Evolutionary conservation across 768 basidiomycete genomes (phyloP).

Genomic region (Leucocoprinus birnbaumii): DNA sequence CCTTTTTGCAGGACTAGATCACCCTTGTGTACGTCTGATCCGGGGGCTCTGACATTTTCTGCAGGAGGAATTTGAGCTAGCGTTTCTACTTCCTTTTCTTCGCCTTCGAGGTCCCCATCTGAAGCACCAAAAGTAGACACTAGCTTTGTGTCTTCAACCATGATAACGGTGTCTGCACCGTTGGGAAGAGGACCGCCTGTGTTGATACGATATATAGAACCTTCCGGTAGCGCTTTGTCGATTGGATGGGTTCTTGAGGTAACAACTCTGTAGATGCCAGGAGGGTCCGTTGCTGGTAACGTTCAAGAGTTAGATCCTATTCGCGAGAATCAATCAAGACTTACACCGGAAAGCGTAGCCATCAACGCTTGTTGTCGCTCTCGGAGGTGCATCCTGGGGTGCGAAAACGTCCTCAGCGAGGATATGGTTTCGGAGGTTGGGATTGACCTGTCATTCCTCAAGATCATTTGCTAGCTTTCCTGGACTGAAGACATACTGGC

Average conservation of each 20-base stretch:
- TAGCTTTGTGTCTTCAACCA: slow-evolving; percentile 90
- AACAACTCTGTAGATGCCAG: slow-evolving; percentile 66
- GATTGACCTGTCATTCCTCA: slow-evolving; percentile 45
- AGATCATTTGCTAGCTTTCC: not conserved
- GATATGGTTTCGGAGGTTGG: slow-evolving; percentile 60
- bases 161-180: slow-evolving; percentile 78
- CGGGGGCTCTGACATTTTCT: slow-evolving; percentile 74
- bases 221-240: slow-evolving; percentile 42
- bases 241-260: slow-evolving; percentile 53
- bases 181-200: slow-evolving; percentile 80
- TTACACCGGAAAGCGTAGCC: slow-evolving; percentile 81
- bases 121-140: slow-evolving; percentile 44
- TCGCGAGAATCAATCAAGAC: slow-evolving; percentile 15
- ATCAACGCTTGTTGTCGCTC: slow-evolving; percentile 79
- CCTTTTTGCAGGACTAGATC: slow-evolving; percentile 65
- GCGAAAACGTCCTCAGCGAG: slow-evolving; percentile 76
- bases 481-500: slow-evolving; percentile 37
- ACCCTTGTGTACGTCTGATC: slow-evolving; percentile 69
- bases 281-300: slow-evolving; percentile 53
- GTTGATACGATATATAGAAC: slow-evolving; percentile 73
- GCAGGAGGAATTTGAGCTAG: slow-evolving; percentile 56
- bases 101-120: slow-evolving; percentile 37
- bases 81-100: slow-evolving; percentile 72
- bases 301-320: not conserved
- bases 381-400: slow-evolving; percentile 57